Conservation (phyloP, 2,329 filamentous ascomycete species). For the Aureobasidium sp. region DNA sequence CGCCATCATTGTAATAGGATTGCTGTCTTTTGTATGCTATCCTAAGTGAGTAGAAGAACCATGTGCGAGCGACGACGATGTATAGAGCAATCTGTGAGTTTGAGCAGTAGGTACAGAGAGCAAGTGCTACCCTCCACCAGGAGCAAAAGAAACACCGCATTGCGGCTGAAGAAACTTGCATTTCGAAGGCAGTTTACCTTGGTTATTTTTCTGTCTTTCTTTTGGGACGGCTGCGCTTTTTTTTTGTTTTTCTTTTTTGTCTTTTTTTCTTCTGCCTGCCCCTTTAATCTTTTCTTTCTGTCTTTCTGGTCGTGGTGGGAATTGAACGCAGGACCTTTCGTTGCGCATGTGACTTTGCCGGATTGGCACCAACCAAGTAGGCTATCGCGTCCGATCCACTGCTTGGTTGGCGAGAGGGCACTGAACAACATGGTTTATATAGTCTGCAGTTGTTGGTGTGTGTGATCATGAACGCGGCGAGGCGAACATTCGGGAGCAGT, state of each 20-base stretch:
- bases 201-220: neutral
- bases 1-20: neutral
- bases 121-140: neutral
- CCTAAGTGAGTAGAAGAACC: neutral
- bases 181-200: neutral
- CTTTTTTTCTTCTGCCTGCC: neutral
- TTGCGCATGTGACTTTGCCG: neutral
- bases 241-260: neutral
- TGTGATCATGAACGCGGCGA: neutral
- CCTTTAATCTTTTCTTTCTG: neutral
- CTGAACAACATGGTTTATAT: neutral
- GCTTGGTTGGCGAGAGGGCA: neutral
- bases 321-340: neutral
- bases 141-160: neutral
- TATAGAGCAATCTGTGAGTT: neutral
- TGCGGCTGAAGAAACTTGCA: neutral
- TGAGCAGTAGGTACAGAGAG: neutral
- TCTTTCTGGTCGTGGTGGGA: neutral
- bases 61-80: neutral
- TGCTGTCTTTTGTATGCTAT: too few species aligned
- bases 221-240: neutral
- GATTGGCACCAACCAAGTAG: neutral
- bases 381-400: neutral
- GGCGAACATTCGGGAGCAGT: neutral
- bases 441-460: neutral